Conservation (phyloP, 192 early-diverging fungal species). For the Coemansia sp. region DNA sequence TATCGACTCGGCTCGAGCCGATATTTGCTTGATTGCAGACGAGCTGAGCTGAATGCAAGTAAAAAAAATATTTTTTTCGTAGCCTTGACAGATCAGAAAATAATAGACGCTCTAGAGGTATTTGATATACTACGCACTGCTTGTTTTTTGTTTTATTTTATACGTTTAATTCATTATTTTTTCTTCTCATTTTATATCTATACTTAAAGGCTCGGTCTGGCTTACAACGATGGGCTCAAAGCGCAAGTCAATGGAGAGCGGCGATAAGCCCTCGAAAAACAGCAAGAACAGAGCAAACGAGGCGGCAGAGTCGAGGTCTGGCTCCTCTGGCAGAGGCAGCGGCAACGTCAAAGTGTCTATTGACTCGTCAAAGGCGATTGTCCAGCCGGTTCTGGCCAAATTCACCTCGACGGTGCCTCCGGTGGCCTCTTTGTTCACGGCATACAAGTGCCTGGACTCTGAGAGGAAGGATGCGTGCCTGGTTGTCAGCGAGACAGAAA, state of each 20-base stretch:
- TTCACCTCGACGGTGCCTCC: conserved; percentile 36
- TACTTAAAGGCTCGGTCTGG: too few species aligned
- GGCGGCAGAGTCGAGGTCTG: background rate
- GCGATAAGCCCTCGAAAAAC: background rate
- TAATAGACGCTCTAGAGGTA: too few species aligned
- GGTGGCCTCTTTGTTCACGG: conserved; percentile 32
- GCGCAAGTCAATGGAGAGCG: conserved; percentile 25
- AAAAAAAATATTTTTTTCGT: conserved; percentile 6
- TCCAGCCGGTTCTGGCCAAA: conserved; percentile 47
- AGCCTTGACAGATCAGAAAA: background rate
- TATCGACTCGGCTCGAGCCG: too few species aligned
- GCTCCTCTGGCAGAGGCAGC: background rate
- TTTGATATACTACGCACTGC: background rate
- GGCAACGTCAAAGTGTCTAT: conserved; percentile 14
- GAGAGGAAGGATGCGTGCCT: conserved; percentile 22
- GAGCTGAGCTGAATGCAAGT: background rate
- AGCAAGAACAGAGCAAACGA: conserved; percentile 2
- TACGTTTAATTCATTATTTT: background rate
- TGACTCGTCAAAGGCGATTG: conserved; percentile 27
- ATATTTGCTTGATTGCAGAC: too few species aligned
- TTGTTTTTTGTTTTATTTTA: background rate
- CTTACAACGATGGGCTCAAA: conserved; percentile 27
- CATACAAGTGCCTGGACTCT: conserved; percentile 26
- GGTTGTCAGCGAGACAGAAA: conserved; percentile 66
- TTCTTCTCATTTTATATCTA: background rate